A percentile compares a stretch with the other conserved stretches of the same genome.
Evolutionary conservation across 2,329 filamentous ascomycete genomes (phyloP).

Genomic region (Colletotrichum chrysophilum): DNA sequence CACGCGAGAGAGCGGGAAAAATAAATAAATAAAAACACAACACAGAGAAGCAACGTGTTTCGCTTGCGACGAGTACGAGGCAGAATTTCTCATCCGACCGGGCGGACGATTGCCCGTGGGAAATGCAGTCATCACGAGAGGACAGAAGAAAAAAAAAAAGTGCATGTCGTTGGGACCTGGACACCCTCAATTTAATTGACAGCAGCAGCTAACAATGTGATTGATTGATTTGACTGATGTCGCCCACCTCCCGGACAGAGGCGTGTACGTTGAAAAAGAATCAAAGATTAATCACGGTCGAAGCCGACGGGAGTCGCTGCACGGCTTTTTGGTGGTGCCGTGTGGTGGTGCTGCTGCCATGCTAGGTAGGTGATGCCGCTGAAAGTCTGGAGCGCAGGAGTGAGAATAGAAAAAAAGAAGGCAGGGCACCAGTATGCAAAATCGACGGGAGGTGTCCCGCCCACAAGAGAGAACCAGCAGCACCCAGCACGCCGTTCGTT

Average conservation of each 20-base stretch:
- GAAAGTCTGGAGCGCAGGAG: neutral
- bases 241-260: conserved; percentile 2
- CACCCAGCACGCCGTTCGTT: neutral
- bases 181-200: neutral
- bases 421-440: neutral
- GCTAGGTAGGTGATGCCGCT: neutral
- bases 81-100: neutral
- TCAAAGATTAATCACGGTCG: neutral
- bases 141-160: neutral
- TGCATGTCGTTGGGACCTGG: neutral
- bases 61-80: neutral
- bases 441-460: neutral
- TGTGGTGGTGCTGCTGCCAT: neutral
- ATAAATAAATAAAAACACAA: neutral
- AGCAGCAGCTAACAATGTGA: neutral
- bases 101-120: too few relatives aligned
- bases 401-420: neutral
- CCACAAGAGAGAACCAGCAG: neutral
- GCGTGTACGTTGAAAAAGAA: neutral
- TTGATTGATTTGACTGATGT: neutral
- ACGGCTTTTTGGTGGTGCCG: neutral
- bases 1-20: neutral
- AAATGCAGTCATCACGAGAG: neutral
- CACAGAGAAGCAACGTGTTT: neutral
- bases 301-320: neutral